Conservation (phyloP, 2,329 filamentous ascomycete genomes). For the Aurifilum marmelostoma region DNA sequence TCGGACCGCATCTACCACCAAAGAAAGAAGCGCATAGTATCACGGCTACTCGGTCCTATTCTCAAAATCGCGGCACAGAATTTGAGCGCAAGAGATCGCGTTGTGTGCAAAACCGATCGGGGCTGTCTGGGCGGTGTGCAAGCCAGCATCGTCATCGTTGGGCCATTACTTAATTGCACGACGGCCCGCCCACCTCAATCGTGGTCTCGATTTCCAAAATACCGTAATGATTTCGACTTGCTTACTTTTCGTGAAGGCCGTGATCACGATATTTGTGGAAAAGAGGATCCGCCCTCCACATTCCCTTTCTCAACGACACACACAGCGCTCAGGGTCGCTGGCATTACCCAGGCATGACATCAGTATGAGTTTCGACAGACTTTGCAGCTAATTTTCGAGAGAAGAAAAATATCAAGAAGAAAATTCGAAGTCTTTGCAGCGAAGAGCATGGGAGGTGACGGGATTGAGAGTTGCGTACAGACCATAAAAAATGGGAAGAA, state of each 20-base stretch:
- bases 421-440: background rate
- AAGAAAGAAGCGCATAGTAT: background rate
- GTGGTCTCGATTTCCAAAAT: background rate
- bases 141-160: background rate
- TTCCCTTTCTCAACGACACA: background rate
- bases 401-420: no score
- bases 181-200: background rate
- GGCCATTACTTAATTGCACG: background rate
- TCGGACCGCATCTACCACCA: background rate
- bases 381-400: background rate
- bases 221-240: background rate
- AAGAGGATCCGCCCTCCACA: background rate
- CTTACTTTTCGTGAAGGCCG: background rate
- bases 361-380: background rate
- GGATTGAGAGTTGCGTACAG: no score
- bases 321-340: no score
- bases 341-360: no score
- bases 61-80: background rate
- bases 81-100: slow-evolving; percentile 15
- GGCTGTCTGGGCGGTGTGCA: background rate
- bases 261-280: background rate
- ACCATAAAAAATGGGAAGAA: no score
- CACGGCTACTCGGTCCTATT: background rate
- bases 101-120: background rate
- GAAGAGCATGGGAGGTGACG: no score